These are phyloP conservation scores for Triticum timopheevii DNA, from an alignment of 176 grass and related monocot species.

Conservation along the genomic window DNA sequence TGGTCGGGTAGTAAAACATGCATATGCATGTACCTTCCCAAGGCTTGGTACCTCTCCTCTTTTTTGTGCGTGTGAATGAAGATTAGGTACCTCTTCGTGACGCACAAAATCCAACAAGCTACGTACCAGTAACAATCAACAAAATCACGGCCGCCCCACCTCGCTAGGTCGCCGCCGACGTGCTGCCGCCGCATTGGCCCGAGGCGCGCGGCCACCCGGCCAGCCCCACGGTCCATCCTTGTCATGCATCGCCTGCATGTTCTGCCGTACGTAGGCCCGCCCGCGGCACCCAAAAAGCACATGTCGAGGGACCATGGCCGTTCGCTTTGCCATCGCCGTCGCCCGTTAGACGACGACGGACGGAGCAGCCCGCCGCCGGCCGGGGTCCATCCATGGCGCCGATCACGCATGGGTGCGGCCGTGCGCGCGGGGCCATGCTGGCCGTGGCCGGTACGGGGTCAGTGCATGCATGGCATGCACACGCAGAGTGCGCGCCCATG, in stretches of 20 bases:
- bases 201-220: neutral
- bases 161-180: neutral
- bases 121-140: neutral
- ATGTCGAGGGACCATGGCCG: neutral
- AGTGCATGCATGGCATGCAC: neutral
- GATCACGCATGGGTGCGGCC: neutral
- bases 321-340: neutral
- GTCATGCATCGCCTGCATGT: neutral
- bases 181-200: neutral
- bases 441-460: neutral
- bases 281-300: neutral
- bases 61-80: too few relatives aligned
- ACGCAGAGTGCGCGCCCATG: neutral
- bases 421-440: too few relatives aligned
- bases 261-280: neutral
- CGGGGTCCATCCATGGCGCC: neutral
- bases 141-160: neutral
- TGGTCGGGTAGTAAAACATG: neutral
- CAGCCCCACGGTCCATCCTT: neutral
- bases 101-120: neutral
- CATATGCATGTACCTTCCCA: neutral
- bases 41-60: too few relatives aligned
- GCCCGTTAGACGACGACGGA: neutral
- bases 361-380: constrained; percentile 10
- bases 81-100: neutral